Conservation (phyloP, 2,329 filamentous ascomycete species). For the Geosmithia putterillii region DNA sequence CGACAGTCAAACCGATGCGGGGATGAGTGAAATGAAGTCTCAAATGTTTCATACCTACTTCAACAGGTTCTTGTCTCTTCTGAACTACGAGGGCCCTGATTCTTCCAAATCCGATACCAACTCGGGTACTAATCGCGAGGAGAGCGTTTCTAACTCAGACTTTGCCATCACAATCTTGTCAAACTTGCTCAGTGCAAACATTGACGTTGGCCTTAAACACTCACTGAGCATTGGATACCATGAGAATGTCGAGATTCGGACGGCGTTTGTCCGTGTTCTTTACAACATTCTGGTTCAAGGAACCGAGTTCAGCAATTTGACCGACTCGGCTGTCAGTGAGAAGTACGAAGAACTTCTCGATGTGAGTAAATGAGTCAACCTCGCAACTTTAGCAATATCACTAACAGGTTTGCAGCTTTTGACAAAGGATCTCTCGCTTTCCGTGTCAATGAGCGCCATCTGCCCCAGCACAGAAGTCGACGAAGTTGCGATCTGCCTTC, state of each 20-base stretch:
- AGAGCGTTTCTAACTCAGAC: slow-evolving; percentile 43
- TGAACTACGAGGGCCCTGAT: slow-evolving; percentile 45
- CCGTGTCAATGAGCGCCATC: slow-evolving; percentile 50
- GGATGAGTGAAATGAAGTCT: slow-evolving; percentile 55
- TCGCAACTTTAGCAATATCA: neutral
- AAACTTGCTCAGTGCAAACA: slow-evolving; percentile 58
- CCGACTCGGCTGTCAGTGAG: slow-evolving; percentile 54
- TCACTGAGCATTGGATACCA: slow-evolving; percentile 60
- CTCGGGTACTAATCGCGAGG: slow-evolving; percentile 33
- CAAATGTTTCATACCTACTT: slow-evolving; percentile 64
- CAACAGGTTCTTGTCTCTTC: slow-evolving; percentile 53
- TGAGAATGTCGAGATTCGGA: slow-evolving; percentile 56
- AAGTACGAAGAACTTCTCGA: slow-evolving; percentile 56
- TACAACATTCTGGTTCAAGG: slow-evolving; percentile 62
- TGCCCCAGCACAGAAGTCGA: slow-evolving; percentile 59
- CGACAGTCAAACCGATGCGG: slow-evolving; percentile 53
- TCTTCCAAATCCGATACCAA: slow-evolving; percentile 11
- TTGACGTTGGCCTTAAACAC: slow-evolving; percentile 59
- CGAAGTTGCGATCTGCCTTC: slow-evolving; percentile 52
- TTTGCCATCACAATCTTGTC: slow-evolving; percentile 56
- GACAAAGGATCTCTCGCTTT: slow-evolving; percentile 49
- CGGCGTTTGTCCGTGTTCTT: slow-evolving; percentile 57
- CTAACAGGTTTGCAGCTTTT: slow-evolving; percentile 30
- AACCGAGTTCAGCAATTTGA: slow-evolving; percentile 57
- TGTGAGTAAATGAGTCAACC: slow-evolving; percentile 17